Conservation (phyloP, 768 basidiomycete genomes). For the Boletus reticuloceps region DNA sequence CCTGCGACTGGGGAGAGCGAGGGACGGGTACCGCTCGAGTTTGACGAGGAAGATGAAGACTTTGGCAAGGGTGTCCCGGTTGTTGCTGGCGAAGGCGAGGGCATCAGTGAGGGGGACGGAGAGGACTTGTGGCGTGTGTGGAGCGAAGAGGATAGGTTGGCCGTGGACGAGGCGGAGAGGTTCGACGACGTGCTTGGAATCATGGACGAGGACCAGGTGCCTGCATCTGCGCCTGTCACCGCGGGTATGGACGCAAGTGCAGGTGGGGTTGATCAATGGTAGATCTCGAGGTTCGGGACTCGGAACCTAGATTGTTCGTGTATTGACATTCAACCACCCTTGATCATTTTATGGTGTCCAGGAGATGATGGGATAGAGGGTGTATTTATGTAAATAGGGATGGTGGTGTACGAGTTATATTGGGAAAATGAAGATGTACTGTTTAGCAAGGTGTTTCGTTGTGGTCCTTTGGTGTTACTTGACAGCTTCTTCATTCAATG, state of each 20-base stretch:
- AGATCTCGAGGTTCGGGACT: neutral
- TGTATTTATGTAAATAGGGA: too few species aligned
- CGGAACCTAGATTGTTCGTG: too few species aligned
- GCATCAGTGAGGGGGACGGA: conserved; percentile 1
- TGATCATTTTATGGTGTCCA: too few species aligned
- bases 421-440: too few species aligned
- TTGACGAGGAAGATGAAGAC: conserved; percentile 71
- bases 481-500: too few species aligned
- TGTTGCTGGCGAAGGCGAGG: neutral
- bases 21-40: conserved; percentile 42
- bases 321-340: too few species aligned
- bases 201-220: conserved; percentile 33
- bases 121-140: conserved; percentile 26
- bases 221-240: conserved; percentile 3
- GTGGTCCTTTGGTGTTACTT: too few species aligned
- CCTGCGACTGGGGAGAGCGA: neutral
- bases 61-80: conserved; percentile 33
- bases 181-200: conserved; percentile 35
- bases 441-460: too few species aligned
- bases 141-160: conserved; percentile 30
- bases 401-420: too few species aligned
- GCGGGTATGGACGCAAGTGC: neutral
- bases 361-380: too few species aligned
- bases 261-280: neutral
- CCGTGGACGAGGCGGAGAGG: conserved; percentile 30